phyloP scores from a whole-genome alignment of 257 asterid species.

The Lycium barbarum region DNA sequence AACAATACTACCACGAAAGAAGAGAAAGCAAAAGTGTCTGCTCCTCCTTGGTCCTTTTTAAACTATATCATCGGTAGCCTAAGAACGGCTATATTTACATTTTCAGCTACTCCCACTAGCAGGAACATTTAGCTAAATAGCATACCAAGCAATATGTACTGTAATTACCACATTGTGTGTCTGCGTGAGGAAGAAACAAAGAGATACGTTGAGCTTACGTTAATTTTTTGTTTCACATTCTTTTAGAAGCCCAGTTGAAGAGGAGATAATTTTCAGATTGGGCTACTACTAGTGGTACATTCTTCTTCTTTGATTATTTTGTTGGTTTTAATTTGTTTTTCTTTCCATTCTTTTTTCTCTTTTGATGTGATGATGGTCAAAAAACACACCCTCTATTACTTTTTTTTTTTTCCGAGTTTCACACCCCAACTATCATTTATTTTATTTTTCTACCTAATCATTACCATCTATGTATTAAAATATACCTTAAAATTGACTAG shows the following conservation, averaged over 20 bases:
- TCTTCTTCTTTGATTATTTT: background rate
- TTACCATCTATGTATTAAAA: no score
- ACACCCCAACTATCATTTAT: no score
- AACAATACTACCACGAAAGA: background rate
- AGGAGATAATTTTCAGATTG: background rate
- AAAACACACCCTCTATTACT: no score
- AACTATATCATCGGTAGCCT: background rate
- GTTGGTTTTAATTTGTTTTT: background rate
- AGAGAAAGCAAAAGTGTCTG: conserved; percentile 25
- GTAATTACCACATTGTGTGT: background rate
- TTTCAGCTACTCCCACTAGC: background rate
- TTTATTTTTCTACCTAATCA: no score
- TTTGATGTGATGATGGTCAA: no score
- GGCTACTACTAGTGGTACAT: conserved; percentile 21
- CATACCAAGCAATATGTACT: background rate
- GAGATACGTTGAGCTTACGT: background rate
- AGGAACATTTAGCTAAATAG: background rate
- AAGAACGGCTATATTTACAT: conserved; percentile 13
- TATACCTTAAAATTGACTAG: no score
- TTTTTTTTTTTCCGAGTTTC: no score
- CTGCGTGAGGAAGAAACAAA: background rate
- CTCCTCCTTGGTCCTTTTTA: background rate
- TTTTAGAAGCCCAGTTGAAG: background rate
- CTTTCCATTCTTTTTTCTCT: background rate
- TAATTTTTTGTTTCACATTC: background rate